Percentiles rank a stretch among this genome's conserved stretches.
Conservation (phyloP, 2,329 filamentous ascomycete species). For the Cyclaneusma minus region DNA sequence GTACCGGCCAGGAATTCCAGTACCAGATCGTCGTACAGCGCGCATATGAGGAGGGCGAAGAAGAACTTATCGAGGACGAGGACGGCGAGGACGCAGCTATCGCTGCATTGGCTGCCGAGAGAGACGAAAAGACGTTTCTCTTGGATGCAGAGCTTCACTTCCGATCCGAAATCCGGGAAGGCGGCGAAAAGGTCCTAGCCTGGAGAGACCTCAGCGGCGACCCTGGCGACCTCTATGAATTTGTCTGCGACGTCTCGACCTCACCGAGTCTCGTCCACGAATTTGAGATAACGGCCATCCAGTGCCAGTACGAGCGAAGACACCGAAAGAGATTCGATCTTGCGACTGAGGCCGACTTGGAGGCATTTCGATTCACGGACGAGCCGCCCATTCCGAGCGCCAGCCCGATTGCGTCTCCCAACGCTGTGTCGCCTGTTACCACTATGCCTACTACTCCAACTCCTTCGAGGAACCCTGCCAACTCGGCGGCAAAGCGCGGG, state of each 20-base stretch:
- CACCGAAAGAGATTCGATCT: conserved; percentile 66
- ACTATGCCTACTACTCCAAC: conserved; percentile 9
- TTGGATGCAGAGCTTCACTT: conserved; percentile 88
- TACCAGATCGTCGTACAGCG: conserved; percentile 95
- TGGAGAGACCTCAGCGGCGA: conserved; percentile 95
- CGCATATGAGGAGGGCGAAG: conserved; percentile 94
- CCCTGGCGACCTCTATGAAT: conserved; percentile 90
- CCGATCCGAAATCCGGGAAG: conserved; percentile 65
- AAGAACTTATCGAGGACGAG: conserved; percentile 78
- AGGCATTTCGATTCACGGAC: conserved; percentile 64
- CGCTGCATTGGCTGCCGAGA: conserved; percentile 61
- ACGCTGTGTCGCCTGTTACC: conserved; percentile 15
- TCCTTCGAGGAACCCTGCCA: conserved; percentile 20
- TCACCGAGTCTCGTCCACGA: conserved; percentile 55
- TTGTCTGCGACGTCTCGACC: conserved; percentile 73
- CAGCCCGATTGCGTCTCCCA: conserved; percentile 44
- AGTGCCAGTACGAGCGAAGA: conserved; percentile 97
- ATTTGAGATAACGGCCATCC: conserved; percentile 69
- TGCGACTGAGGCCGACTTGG: conserved; percentile 67
- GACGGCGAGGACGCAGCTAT: conserved; percentile 67
- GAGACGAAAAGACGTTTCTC: conserved; percentile 93
- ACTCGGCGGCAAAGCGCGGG: conserved; percentile 31
- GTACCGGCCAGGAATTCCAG: conserved; percentile 88
- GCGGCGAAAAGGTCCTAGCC: conserved; percentile 72
- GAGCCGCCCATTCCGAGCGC: conserved; percentile 49